Evolutionary conservation across 1,139 yeast genomes (phyloP), one percentile per base, ranked within the genome.

Genomic region (Petasospora rhodanensis): DNA sequence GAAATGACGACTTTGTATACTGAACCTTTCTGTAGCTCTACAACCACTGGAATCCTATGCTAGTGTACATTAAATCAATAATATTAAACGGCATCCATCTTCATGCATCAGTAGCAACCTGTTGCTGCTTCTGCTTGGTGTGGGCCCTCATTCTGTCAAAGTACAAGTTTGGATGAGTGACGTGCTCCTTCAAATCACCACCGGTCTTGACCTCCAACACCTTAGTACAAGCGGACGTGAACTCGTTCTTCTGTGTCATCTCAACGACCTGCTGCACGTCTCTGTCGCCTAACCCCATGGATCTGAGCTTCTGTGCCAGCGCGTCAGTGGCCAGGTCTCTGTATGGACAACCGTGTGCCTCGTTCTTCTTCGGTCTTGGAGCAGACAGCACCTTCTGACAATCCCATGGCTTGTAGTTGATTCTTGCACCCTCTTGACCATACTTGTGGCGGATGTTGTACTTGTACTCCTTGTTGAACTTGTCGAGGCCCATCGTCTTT

Each of bases 271-370:
- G 70, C 37, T 73, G 70, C 31, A 84, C 61, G 33, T 76, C 80
- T 33, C 69, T 70, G 39, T 83, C 91, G 7, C 62, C 67, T 28
- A 91, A 65, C 0, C 94, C 94, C 81, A 87, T 75, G 14, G 66
- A 70, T 18, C 58, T 55, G 44, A 91, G 64, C 40, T 76, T 73
- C 5, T 54, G 49, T 2, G 70, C 64, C 34, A 91, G 65, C 31
- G 73, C 68, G 28, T 84, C 93, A 12, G 73, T 56, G 13, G 73
- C 64, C 49, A 84, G 65, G 49, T 84, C 91, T 37, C 95, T 68
- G 59, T 84, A 91, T 4, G 97, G 96, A 59, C 97, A 89, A 4
- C 98, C 98, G 54, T 91, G 96, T 43, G 62, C 73, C 52, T 87
- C 95, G 23, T 72, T 75, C 31, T 77, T 71, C 14, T 70, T 70